Percentiles rank a stretch among this genome's conserved stretches.
phyloP scores from a whole-genome alignment of 306 rosid genomes.

The Rubus idaeus region DNA sequence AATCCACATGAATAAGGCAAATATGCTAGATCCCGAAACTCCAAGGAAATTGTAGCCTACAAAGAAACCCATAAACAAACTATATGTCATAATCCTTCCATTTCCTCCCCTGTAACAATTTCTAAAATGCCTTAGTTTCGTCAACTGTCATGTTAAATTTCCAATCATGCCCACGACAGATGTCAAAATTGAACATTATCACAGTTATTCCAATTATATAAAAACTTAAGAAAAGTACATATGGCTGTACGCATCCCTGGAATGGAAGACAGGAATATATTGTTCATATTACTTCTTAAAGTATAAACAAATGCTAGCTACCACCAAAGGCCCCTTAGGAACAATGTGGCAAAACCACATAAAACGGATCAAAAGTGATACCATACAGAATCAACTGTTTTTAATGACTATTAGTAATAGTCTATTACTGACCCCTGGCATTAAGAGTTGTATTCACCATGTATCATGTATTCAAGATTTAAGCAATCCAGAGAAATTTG shows the following conservation, averaged over 20 bases:
- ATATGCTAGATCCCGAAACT: background rate
- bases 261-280: background rate
- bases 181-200: background rate
- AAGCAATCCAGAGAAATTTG: background rate
- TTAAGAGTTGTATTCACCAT: background rate
- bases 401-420: background rate
- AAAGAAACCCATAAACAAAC: background rate
- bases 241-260: background rate
- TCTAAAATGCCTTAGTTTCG: background rate
- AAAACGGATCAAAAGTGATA: background rate
- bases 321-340: background rate
- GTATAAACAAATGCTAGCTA: background rate
- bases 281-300: background rate
- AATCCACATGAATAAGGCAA: background rate
- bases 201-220: background rate
- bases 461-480: slow-evolving; percentile 1
- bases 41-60: background rate
- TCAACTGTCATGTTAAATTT: background rate
- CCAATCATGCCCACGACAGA: background rate
- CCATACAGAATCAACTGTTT: background rate
- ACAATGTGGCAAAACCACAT: background rate
- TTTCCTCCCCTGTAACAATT: background rate
- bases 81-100: background rate
- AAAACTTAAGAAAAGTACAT: background rate
- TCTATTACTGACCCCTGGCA: background rate